Evolutionary conservation across 345 rosid species (phyloP).

Genomic region (Salix arbutifolia): DNA sequence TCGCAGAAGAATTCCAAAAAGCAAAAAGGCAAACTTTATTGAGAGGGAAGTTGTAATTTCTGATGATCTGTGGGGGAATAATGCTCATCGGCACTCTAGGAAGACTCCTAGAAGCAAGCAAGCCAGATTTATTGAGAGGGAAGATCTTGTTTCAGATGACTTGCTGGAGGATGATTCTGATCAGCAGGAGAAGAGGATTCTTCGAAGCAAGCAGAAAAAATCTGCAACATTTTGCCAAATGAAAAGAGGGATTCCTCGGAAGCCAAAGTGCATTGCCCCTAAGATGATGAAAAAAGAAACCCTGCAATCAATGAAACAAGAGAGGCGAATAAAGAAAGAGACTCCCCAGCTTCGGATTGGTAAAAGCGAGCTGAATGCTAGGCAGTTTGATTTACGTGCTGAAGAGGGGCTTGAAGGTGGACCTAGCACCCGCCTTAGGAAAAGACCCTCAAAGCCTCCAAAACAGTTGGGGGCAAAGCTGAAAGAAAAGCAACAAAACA

Average conservation of each 20-base stretch:
- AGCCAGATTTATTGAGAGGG: slow-evolving; percentile 28
- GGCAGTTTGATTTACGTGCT: slow-evolving; percentile 18
- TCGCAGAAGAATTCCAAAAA: slow-evolving; percentile 23
- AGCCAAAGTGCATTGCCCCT: slow-evolving; percentile 15
- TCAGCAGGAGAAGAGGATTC: slow-evolving; percentile 10
- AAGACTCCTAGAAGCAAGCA: slow-evolving; percentile 46
- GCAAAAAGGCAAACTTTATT: slow-evolving; percentile 30
- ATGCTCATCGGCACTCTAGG: slow-evolving; percentile 30
- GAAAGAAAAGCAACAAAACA: slow-evolving; percentile 46
- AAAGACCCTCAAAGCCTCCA: slow-evolving; percentile 44
- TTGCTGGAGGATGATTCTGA: slow-evolving; percentile 23
- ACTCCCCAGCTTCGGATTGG: slow-evolving; percentile 22
- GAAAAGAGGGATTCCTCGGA: slow-evolving; percentile 29
- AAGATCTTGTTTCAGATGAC: slow-evolving; percentile 38
- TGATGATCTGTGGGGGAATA: slow-evolving; percentile 26
- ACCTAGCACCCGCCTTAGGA: slow-evolving; percentile 74
- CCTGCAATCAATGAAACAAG: slow-evolving; percentile 12
- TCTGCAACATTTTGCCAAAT: slow-evolving; percentile 16
- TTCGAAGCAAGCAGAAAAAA: slow-evolving; percentile 18
- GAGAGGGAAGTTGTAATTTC: slow-evolving; percentile 30
- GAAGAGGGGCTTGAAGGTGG: slow-evolving; percentile 56
- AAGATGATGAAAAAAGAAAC: slow-evolving; percentile 7
- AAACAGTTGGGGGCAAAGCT: slow-evolving; percentile 33
- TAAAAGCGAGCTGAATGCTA: slow-evolving; percentile 28
- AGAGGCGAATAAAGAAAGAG: slow-evolving; percentile 38